Base-by-base conservation (phyloP, 164 flowering plant genomes). In the Umbilicus rupestris region DNA sequence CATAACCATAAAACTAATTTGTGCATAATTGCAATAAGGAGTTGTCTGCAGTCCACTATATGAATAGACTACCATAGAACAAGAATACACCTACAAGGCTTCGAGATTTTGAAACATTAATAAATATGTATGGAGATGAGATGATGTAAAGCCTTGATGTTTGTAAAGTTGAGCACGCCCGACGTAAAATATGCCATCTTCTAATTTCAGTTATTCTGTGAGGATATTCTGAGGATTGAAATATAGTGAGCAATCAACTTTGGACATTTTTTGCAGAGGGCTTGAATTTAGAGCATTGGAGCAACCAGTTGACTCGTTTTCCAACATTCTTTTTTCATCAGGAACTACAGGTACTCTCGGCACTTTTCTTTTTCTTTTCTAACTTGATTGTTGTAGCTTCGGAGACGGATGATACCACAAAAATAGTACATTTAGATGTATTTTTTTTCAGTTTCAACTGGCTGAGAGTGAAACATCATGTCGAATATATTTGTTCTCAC, bases 321-420 rank as follows among this genome's bases (percentile, higher is more conserved):
- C 87, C 58, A 94, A 91, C 68, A 91, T 94, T 58, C 87, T 91
- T 45, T 94, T 94, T 78, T 94, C 99, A 52, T 94, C 99, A 72
- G 99, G 99, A 78, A 94, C 99, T 58, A 94, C 99, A 71, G 97
- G 99, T 94, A 55, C 62, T 64, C 63, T 58, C 37, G 42, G 46
- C 11, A 45, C 22, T 15, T 7, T 24, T 16, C 33, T 70, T 7
- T n/a, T 42, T 58, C 31, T 28, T 52, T 10, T 24, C 12, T 12
- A 12, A 20, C 31, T n/a, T 4, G 17, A 16, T 30, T 29, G 26
- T 16, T 47, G 24, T 47, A 20, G 22, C n/a, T 47, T 20, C 44
- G 10, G 44, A 41, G 44, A 41, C 10, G 44, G 2, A 2, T 41
- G 3, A 9, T 41, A 41, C 44, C 2, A 41, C 16, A 41, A n/a